Conservation (phyloP, 2,329 filamentous ascomycete genomes). For the Chaetomium strumarium region DNA sequence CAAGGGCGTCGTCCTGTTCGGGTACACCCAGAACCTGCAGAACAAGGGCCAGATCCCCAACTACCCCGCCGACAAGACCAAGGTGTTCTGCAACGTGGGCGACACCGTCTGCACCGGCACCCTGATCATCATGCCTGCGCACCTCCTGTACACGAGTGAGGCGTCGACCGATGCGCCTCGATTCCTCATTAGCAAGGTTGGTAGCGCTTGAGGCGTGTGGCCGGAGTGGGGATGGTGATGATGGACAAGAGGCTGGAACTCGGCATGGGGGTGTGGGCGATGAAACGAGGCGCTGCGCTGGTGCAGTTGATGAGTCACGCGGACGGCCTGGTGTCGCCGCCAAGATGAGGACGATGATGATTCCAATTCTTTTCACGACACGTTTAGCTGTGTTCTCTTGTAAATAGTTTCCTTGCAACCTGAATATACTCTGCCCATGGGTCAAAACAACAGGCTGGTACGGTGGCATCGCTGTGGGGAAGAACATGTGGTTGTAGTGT, state of each 20-base stretch:
- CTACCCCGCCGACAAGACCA: slow-evolving; percentile 31
- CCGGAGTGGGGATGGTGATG: background rate
- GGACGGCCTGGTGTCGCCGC: too few species aligned
- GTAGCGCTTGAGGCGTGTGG: background rate
- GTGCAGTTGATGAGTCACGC: background rate
- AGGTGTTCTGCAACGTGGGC: slow-evolving; percentile 34
- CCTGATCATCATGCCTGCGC: slow-evolving; percentile 32
- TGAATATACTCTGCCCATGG: slow-evolving; percentile 11
- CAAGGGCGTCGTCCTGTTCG: slow-evolving; percentile 27
- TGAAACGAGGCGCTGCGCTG: background rate
- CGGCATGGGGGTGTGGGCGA: background rate
- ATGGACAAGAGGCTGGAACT: background rate
- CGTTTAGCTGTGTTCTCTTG: background rate
- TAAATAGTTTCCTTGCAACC: slow-evolving; percentile 6
- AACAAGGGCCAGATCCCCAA: slow-evolving; percentile 35
- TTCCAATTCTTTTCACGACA: background rate
- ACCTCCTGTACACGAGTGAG: slow-evolving; percentile 20
- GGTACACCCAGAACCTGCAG: slow-evolving; percentile 40
- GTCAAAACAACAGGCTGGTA: background rate
- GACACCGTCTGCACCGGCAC: slow-evolving; percentile 32
- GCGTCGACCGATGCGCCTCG: slow-evolving; percentile 1
- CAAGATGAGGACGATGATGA: background rate
- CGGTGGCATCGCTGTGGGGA: background rate
- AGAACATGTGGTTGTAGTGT: too few species aligned
- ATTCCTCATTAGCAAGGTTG: background rate